A percentile compares a stretch with the other conserved stretches of the same genome.
These are phyloP conservation scores for Punctularia strigosozonata DNA, from an alignment of 768 basidiomycete species.

Conservation along the genomic window DNA sequence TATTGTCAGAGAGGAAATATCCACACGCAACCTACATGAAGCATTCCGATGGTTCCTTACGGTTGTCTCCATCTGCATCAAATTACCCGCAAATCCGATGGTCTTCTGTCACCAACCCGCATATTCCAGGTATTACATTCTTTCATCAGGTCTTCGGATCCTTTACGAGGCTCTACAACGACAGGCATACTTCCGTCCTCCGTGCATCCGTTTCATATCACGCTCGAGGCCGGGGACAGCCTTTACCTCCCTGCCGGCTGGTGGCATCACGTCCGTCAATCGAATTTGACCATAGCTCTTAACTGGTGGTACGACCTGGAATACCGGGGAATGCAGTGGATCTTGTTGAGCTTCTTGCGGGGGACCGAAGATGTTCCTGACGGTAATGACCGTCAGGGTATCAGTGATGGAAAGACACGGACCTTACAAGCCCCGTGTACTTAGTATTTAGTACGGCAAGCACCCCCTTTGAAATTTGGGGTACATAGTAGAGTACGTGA, in stretches of 20 bases:
- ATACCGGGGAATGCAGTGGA: slow-evolving; percentile 59
- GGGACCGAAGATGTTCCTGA: slow-evolving; percentile 5
- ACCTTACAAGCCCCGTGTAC: too few species aligned
- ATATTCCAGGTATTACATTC: too few species aligned
- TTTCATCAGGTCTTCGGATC: too few species aligned
- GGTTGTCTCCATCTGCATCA: slow-evolving; percentile 19
- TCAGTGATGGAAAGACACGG: neutral
- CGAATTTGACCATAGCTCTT: slow-evolving; percentile 50
- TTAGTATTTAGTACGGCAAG: too few species aligned
- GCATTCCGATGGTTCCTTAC: slow-evolving; percentile 11
- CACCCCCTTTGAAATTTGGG: too few species aligned
- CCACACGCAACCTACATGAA: slow-evolving; percentile 59
- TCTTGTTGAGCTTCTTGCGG: slow-evolving; percentile 51
- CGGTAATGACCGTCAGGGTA: neutral
- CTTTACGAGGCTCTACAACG: too few species aligned
- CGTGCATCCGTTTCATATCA: slow-evolving; percentile 56
- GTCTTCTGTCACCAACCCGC: slow-evolving; percentile 65
- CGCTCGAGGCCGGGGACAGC: slow-evolving; percentile 60
- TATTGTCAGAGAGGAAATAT: slow-evolving; percentile 38
- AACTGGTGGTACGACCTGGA: slow-evolving; percentile 92
- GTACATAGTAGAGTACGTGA: too few species aligned
- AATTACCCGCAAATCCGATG: slow-evolving; percentile 52
- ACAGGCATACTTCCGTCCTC: slow-evolving; percentile 34
- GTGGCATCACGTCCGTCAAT: slow-evolving; percentile 87
- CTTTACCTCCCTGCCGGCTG: slow-evolving; percentile 88